Conservation (phyloP, 257 asterid genomes). For the Scutellaria baicalensis region DNA sequence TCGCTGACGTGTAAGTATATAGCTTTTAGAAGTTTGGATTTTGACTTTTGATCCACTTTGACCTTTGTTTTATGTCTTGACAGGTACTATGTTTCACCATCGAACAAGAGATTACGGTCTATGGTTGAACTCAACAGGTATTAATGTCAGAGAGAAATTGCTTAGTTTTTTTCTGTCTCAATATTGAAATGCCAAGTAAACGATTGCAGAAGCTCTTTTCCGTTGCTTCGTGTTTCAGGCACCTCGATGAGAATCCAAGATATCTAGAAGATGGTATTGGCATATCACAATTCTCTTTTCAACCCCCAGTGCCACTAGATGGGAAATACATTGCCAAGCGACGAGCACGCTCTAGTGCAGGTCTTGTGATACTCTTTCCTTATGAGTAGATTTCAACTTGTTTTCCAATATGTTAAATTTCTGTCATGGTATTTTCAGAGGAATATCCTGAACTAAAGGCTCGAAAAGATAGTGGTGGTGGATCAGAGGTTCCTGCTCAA, state of each 20-base stretch:
- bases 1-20: conserved; percentile 40
- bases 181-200: background rate
- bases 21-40: background rate
- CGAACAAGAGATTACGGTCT: conserved; percentile 29
- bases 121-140: conserved; percentile 32
- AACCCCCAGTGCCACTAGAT: conserved; percentile 55
- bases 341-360: conserved; percentile 16
- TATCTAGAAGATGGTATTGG: conserved; percentile 30
- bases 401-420: background rate
- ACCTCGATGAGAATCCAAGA: conserved; percentile 46
- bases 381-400: background rate
- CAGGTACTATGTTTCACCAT: conserved; percentile 34
- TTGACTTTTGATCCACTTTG: background rate
- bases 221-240: conserved; percentile 24
- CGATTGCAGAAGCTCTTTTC: background rate
- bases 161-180: background rate
- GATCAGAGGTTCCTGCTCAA: conserved; percentile 1
- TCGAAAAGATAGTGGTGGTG: background rate
- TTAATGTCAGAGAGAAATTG: background rate
- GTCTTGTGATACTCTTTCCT: background rate
- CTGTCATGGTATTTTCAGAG: background rate
- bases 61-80: background rate
- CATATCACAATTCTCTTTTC: conserved; percentile 52
- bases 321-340: conserved; percentile 49
- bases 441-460: background rate